phyloP scores from a whole-genome alignment of 108 stramenopile genomes.

The Conticribra guillardii region DNA sequence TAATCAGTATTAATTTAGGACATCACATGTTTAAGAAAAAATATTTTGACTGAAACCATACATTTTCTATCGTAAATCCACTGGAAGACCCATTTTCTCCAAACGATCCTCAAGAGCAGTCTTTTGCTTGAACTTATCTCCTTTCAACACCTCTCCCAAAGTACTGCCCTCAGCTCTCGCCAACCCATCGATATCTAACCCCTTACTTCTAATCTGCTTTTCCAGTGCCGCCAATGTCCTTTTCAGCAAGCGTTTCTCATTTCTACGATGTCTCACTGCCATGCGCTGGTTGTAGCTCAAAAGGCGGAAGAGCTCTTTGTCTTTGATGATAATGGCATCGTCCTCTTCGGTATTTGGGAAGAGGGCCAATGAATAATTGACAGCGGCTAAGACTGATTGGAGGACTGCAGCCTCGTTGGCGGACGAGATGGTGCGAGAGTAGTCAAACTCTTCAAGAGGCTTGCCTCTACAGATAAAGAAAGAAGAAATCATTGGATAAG shows the following conservation, averaged over 20 bases:
- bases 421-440: constrained; percentile 81
- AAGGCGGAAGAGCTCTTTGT: constrained; percentile 76
- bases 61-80: constrained; percentile 80
- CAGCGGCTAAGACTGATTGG: constrained; percentile 81
- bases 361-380: constrained; percentile 79
- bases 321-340: constrained; percentile 87
- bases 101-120: constrained; percentile 85
- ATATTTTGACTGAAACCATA: background rate
- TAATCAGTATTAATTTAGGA: too few relatives aligned
- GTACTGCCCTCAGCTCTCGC: constrained; percentile 82
- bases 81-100: constrained; percentile 88
- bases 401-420: constrained; percentile 93
- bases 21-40: too few relatives aligned
- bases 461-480: constrained; percentile 68
- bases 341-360: constrained; percentile 92
- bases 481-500: too few relatives aligned
- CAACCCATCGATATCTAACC: constrained; percentile 75
- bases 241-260: constrained; percentile 90
- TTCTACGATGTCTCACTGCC: constrained; percentile 86
- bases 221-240: constrained; percentile 89
- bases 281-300: constrained; percentile 88
- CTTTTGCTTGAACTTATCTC: constrained; percentile 80
- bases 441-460: constrained; percentile 79
- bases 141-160: constrained; percentile 76
- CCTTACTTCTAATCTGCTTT: constrained; percentile 77